phyloP scores from a whole-genome alignment of 2,329 filamentous ascomycete genomes.

The Aspergillus sp. region DNA sequence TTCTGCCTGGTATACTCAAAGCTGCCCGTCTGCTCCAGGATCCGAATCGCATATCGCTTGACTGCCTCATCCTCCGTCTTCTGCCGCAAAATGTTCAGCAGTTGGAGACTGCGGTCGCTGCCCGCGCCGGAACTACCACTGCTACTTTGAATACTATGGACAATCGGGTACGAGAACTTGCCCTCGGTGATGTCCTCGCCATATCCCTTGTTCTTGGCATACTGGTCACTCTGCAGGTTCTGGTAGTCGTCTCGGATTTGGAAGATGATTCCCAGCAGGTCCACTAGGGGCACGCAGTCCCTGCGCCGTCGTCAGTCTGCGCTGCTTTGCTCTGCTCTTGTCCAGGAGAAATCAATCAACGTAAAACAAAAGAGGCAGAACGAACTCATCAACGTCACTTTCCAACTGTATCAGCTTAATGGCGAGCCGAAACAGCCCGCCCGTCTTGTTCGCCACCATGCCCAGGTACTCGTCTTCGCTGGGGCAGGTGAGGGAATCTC shows the following conservation, averaged over 20 bases:
- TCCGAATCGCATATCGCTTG: slow-evolving; percentile 82
- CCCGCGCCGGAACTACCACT: slow-evolving; percentile 33
- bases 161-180: slow-evolving; percentile 92
- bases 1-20: slow-evolving; percentile 66
- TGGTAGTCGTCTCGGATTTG: slow-evolving; percentile 71
- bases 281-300: slow-evolving; percentile 66
- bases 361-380: background rate
- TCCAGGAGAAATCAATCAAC: no score
- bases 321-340: background rate
- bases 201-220: slow-evolving; percentile 83
- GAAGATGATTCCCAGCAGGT: slow-evolving; percentile 42
- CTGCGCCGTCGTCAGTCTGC: background rate
- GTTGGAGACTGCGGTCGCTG: slow-evolving; percentile 61
- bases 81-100: slow-evolving; percentile 88
- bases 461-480: slow-evolving; percentile 46
- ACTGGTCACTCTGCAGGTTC: slow-evolving; percentile 69
- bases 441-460: slow-evolving; percentile 50
- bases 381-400: slow-evolving; percentile 19
- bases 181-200: slow-evolving; percentile 93
- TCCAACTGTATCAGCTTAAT: slow-evolving; percentile 43
- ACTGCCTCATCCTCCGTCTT: slow-evolving; percentile 81
- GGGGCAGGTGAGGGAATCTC: slow-evolving; percentile 42
- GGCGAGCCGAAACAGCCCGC: slow-evolving; percentile 46
- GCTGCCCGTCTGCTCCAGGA: slow-evolving; percentile 84
- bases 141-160: slow-evolving; percentile 72